Percentiles rank a stretch among this genome's conserved stretches.
Evolutionary conservation across 805 yeast genomes (phyloP).

Genomic region (Clavispora santaluciae): DNA sequence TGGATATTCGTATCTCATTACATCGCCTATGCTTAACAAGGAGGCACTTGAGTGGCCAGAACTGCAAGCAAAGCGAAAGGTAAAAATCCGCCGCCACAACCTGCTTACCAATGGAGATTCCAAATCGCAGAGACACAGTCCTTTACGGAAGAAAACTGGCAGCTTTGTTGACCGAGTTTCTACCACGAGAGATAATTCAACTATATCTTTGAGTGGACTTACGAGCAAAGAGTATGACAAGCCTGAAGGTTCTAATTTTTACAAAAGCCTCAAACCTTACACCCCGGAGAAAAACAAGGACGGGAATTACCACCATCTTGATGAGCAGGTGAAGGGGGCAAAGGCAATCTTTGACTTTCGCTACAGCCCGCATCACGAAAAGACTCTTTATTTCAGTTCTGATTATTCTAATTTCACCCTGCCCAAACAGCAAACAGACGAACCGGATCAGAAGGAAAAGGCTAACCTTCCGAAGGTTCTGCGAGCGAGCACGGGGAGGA

Average conservation of each 20-base stretch:
- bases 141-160: not conserved
- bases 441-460: constrained; percentile 14
- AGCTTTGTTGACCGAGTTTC: not conserved
- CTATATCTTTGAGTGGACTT: not conserved
- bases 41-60: not conserved
- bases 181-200: not conserved
- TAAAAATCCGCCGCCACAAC: not conserved
- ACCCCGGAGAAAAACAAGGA: not conserved
- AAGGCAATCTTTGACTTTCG: not conserved
- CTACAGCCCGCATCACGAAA: constrained; percentile 7
- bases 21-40: not conserved
- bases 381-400: constrained; percentile 2
- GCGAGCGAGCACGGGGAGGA: constrained; percentile 23
- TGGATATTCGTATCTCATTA: not conserved
- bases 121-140: not conserved
- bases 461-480: constrained; percentile 34
- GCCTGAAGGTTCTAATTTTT: not conserved
- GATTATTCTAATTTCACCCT: constrained; percentile 7
- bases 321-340: not conserved
- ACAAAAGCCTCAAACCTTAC: not conserved
- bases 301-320: too few relatives aligned
- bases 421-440: not conserved
- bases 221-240: not conserved
- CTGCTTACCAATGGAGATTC: constrained; percentile 2
- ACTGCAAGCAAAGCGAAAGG: not conserved